phyloP scores from a whole-genome alignment of 2,329 filamentous ascomycete species.

The Neobulgaria alba region DNA sequence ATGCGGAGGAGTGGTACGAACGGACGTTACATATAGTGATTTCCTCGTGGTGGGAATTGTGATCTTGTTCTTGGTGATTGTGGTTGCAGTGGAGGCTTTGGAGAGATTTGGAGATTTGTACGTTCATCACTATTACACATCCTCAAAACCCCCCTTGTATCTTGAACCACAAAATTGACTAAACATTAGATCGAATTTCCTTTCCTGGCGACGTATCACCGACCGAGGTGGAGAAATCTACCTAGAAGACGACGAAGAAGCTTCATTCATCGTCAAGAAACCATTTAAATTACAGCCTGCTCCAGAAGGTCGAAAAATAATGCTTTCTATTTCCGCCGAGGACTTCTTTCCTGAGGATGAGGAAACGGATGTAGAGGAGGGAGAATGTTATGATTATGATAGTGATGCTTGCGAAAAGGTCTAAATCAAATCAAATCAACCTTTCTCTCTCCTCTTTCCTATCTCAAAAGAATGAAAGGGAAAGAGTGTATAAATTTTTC shows the following conservation, averaged over 20 bases:
- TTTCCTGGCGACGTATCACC: background rate
- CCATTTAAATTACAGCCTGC: conserved; percentile 10
- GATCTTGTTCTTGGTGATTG: conserved; percentile 20
- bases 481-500: no score
- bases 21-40: conserved; percentile 17
- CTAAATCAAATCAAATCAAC: no score
- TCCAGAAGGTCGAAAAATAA: conserved; percentile 1
- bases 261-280: conserved; percentile 13
- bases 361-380: conserved; percentile 5
- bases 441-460: no score
- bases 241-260: conserved; percentile 18
- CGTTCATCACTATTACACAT: conserved; percentile 3
- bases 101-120: conserved; percentile 18
- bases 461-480: no score
- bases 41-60: conserved; percentile 25
- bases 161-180: background rate
- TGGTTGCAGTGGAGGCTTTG: conserved; percentile 18
- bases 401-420: conserved; percentile 12
- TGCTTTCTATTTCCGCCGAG: background rate
- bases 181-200: background rate
- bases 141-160: background rate
- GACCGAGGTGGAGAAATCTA: conserved; percentile 14
- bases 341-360: no score
- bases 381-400: conserved; percentile 11
- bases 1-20: conserved; percentile 1